Percentiles rank a stretch among this genome's conserved stretches.
phyloP scores from a whole-genome alignment of 768 basidiomycete genomes.

The Hygrocybe punicea region DNA sequence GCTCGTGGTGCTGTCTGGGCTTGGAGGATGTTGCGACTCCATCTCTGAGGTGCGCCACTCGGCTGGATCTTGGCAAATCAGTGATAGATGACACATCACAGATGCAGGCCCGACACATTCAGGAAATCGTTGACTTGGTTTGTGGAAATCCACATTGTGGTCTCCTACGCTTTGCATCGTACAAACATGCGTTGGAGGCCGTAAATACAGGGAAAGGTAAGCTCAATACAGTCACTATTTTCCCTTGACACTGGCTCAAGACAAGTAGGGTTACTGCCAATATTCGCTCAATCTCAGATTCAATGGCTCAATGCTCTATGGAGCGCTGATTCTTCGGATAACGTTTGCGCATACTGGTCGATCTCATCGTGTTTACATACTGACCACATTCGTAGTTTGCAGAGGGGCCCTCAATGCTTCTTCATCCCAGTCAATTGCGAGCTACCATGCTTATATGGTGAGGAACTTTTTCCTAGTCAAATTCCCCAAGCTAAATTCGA shows the following conservation, averaged over 20 bases:
- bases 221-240: background rate
- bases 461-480: conserved; percentile 9
- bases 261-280: conserved; percentile 2
- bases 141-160: conserved; percentile 33
- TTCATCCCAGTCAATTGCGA: conserved; percentile 43
- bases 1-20: background rate
- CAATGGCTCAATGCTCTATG: conserved; percentile 55
- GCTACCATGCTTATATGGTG: conserved; percentile 42
- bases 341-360: conserved; percentile 20
- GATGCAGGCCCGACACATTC: conserved; percentile 16
- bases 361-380: background rate
- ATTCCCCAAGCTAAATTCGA: conserved; percentile 1
- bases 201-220: conserved; percentile 42
- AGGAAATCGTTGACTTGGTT: conserved; percentile 41
- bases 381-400: conserved; percentile 10
- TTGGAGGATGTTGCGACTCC: background rate
- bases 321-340: conserved; percentile 23
- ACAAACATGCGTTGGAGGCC: conserved; percentile 59
- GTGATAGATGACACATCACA: background rate
- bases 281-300: conserved; percentile 36
- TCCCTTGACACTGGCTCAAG: background rate
- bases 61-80: background rate
- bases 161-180: conserved; percentile 46
- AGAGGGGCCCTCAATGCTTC: conserved; percentile 41
- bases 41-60: background rate